phyloP scores from a whole-genome alignment of 2,329 filamentous ascomycete species.

The Pseudocercospora eumusae region DNA sequence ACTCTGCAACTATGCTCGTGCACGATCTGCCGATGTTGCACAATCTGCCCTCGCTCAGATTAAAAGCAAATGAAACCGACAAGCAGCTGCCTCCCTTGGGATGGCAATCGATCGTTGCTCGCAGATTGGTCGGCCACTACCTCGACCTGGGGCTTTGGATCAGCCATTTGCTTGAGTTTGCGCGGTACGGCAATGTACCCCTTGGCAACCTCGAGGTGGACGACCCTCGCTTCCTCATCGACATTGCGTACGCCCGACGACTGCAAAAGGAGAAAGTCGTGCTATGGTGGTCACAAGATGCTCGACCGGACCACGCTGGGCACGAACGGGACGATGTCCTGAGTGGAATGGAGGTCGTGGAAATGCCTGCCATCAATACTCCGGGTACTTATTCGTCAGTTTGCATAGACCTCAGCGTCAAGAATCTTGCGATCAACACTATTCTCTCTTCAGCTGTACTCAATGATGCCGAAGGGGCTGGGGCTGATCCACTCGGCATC shows the following conservation, averaged over 20 bases:
- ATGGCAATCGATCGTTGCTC: constrained; percentile 88
- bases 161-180: constrained; percentile 79
- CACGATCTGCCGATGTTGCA: constrained; percentile 82
- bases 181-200: constrained; percentile 89
- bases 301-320: constrained; percentile 90
- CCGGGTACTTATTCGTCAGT: constrained; percentile 93
- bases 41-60: constrained; percentile 78
- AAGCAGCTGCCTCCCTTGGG: constrained; percentile 86
- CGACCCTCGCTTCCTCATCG: constrained; percentile 91
- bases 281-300: constrained; percentile 90
- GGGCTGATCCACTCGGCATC: constrained; percentile 73
- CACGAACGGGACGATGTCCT: constrained; percentile 91
- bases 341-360: constrained; percentile 74
- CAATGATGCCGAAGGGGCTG: constrained; percentile 86
- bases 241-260: constrained; percentile 88
- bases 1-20: constrained; percentile 74
- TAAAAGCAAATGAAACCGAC: constrained; percentile 81
- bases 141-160: constrained; percentile 93
- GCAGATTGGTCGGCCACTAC: constrained; percentile 83
- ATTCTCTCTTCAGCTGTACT: constrained; percentile 94
- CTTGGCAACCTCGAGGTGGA: constrained; percentile 94
- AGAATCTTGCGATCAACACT: constrained; percentile 96
- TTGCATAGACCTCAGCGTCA: constrained; percentile 90
- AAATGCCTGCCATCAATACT: constrained; percentile 91
- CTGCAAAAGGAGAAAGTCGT: constrained; percentile 90